Evolutionary conservation across 2,329 filamentous ascomycete genomes (phyloP), one percentile per base, ranked within the genome.

Genomic region (Hypoxylon sp.): DNA sequence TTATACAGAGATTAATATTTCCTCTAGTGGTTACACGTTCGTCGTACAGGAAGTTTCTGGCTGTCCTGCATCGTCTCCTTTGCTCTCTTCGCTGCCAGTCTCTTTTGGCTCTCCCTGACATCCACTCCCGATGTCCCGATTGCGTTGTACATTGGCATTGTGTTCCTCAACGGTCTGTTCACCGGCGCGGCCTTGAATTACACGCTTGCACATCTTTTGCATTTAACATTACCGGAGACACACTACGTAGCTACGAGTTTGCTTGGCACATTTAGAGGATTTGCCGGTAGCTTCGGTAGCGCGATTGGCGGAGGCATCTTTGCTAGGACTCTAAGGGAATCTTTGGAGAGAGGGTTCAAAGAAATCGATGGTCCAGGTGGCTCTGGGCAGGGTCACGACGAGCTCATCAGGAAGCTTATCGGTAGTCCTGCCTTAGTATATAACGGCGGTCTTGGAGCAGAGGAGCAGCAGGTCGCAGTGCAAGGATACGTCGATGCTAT

Each of bases 221-320:
- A 96, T 77, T 83, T 95, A 4, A 92, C 91, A 0, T 82, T 83
- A 0, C 84, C 87, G 0, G 84, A 87, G 5, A 88, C 89, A 0
- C 92, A 94, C 74, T 94, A 92, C 74, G 88, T 96, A 54, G 88
- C 91, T 2, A 93, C 91, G 0, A 91, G 92, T 11, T 83, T 97
- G 46, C 80, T 95, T 3, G 88, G 91, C 29, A 97, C 93, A 0
- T 95, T 95, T 80, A 87, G 94, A 3, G 92, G 92, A 4, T 94
- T 96, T 70, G 92, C 92, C 0, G 92, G 92, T 13, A 92, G 89
- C 57, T 96, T 97, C 73, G 93, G 93, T 2, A 91, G 91, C 1
- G 89, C 93, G 0, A 91, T 95, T 52, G 92, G 92, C 2, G 93
- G 93, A 2, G 93, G 93, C 0, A 83, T 92, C 59, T 95, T 94